Base-by-base conservation (phyloP, 495 filamentous ascomycete species). In the Amphirosellinia nigrospora region DNA sequence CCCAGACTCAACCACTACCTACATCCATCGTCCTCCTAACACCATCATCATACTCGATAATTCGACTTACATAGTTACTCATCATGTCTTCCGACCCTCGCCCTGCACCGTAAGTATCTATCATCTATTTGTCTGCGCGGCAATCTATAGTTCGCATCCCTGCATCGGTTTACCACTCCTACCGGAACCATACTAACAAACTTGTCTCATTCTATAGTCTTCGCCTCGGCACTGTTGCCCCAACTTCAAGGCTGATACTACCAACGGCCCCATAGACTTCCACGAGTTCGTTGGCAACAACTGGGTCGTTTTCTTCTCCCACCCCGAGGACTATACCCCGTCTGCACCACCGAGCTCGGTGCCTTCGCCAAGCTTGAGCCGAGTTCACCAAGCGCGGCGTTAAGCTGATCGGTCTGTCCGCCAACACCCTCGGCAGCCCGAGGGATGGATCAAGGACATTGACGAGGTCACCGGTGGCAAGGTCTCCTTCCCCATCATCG, bases 321-420 rank as follows among this genome's bases (percentile, higher is more conserved):
- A 99, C 87, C 96, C 96, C 38, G 94, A 96, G 81, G 92, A 94
- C 82, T 94, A 90, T 85, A 94, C 94, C 9, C 94, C 72, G 94
- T 99, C 72, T 99, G 96, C 87, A 99, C 96, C 81, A 99, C 96
- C 69, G 96, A 99, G 89, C 91, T 99, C 73, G 96, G 96, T 79
- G 96, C 96, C 71, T 97, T 86, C 90, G 94, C 96, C 74, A 97
- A 97, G 83, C 92, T 98, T 71, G 93, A 97, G 87, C 93, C 68
- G 96, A 99, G 84, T 99, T 99, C 87, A 87, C 87, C 77, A 93
- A 93, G 84, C 92, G 96, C 74, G 92, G 91, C 69, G 93, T 97
- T 78, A 94, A 98, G 90, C 85, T 99, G 77, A 97, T 99, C 73
- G 96, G 96, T 71, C 88, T 99, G 71, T 96, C 92, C 45, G 92